Evolutionary conservation across 2,329 filamentous ascomycete genomes (phyloP), one percentile per base, ranked within the genome.

Genomic region (Aspergillus fructus): DNA sequence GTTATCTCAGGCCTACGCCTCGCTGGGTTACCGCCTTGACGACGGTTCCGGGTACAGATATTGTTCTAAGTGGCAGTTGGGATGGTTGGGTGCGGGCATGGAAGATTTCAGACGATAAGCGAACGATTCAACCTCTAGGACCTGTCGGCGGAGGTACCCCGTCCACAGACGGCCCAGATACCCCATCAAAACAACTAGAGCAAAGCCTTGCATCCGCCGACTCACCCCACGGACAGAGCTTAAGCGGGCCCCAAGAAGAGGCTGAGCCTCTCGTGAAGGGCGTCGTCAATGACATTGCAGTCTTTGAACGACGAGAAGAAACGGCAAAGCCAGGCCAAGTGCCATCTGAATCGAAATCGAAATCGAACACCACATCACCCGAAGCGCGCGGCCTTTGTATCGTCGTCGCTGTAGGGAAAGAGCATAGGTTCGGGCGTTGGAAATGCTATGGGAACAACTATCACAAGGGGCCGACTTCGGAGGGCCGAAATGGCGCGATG

Each of bases 31-130:
- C 94, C 1, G 93, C 93, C 5, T 79, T 99, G 43, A 82, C 87
- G 49, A 89, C 91, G 0, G 83, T 99, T 49, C 93, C 94, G 0
- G 97, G 93, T 73, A 93, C 91, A 5, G 92, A 99, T 68, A 79
- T 96, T 50, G 85, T 99, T 56, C 80, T 99, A 50, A 96, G 88
- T 63, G 94, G 93, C 33, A 96, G 91, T 74, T 99, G 93, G 93
- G 94, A 96, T 71, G 94, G 94, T 2, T 87, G 85, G 73, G 82
- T 99, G 57, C 83, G 93, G 49, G 88, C 88, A 5, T 99, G 94
- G 94, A 86, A 83, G 59, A 81, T 99, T 19, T 89, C 87, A 53
- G 85, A 90, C 42, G 93, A 97, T 72, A 94, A 93, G 77, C 85
- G 85, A 72, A 86, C 82, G 62, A 83, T 99, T 45, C 87, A 94